Conservation (phyloP, 2,329 filamentous ascomycete species). For the Geosmithia flava region DNA sequence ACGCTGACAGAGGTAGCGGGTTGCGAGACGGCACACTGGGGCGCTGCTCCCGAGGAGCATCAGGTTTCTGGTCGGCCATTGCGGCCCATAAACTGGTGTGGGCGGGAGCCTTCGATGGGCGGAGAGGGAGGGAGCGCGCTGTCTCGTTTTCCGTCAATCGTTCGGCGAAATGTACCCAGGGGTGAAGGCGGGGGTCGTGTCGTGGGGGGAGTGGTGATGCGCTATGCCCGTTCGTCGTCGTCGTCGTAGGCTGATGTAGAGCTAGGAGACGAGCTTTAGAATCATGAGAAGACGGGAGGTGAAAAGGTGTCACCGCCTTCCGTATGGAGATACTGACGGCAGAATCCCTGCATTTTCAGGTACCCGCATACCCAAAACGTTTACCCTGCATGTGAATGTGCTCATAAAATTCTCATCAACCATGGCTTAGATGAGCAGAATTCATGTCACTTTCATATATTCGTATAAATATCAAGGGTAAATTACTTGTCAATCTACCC, state of each 20-base stretch:
- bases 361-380: neutral
- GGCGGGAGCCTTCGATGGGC: neutral
- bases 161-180: neutral
- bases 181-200: neutral
- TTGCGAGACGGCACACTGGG: constrained; percentile 51
- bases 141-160: neutral
- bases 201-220: too few relatives aligned
- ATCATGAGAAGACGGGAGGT: neutral
- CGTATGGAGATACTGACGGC: neutral
- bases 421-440: neutral
- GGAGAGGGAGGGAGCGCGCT: too few relatives aligned
- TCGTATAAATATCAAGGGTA: too few relatives aligned
- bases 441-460: neutral
- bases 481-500: too few relatives aligned
- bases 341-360: neutral
- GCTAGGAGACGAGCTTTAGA: neutral
- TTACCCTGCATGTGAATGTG: neutral
- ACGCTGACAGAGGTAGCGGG: constrained; percentile 70
- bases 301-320: neutral
- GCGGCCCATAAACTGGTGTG: constrained; percentile 10
- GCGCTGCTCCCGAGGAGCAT: constrained; percentile 19
- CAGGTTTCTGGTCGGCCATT: constrained; percentile 20
- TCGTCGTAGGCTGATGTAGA: neutral
- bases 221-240: neutral
- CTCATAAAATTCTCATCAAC: neutral